A percentile compares a stretch with the other conserved stretches of the same genome.
These are phyloP conservation scores for Trichoderma aggressivum DNA, from an alignment of 2,329 filamentous ascomycete species.

Conservation along the genomic window DNA sequence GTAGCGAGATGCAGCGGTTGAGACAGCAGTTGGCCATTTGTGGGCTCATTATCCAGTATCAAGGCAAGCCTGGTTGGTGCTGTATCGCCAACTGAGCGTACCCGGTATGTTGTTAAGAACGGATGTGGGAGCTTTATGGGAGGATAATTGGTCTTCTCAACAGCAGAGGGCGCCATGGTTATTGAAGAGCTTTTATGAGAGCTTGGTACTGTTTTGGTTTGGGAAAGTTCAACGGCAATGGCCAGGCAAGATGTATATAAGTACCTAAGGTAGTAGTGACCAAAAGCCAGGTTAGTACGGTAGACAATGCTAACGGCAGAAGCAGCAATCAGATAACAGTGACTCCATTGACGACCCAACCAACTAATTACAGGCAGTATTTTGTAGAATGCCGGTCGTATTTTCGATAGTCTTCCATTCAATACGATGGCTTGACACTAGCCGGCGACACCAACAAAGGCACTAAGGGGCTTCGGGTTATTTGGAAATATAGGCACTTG, in stretches of 20 bases:
- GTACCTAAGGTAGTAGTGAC: too few relatives aligned
- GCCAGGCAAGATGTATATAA: background rate
- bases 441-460: background rate
- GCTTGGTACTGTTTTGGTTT: background rate
- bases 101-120: slow-evolving; percentile 21
- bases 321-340: background rate
- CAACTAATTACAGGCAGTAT: background rate
- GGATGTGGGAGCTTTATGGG: slow-evolving; percentile 19
- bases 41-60: slow-evolving; percentile 22
- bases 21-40: slow-evolving; percentile 23
- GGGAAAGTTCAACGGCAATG: background rate
- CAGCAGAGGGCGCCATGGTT: background rate
- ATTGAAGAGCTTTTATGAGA: background rate
- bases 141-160: background rate
- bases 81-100: slow-evolving; percentile 26
- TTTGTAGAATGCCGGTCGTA: background rate
- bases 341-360: background rate
- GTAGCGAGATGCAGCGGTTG: slow-evolving; percentile 24
- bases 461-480: background rate
- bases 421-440: background rate
- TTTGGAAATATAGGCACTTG: background rate
- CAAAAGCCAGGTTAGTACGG: too few relatives aligned
- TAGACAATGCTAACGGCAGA: background rate
- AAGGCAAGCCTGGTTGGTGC: slow-evolving; percentile 21
- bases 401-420: background rate